A percentile compares a stretch with the other conserved stretches of the same genome.
Conservation (phyloP, 345 rosid species). For the Syzygium oleosum region DNA sequence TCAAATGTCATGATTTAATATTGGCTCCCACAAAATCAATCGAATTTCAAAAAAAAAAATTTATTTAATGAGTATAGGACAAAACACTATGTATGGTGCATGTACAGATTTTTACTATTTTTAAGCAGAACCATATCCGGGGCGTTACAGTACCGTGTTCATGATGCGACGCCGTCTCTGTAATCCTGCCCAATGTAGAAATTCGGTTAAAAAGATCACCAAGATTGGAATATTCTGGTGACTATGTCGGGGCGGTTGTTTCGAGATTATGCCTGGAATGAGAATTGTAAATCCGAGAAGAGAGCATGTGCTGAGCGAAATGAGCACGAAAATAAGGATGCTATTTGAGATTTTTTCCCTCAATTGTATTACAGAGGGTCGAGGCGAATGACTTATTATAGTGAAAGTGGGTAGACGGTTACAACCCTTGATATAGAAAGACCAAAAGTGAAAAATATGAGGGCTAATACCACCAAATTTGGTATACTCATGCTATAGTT, state of each 20-base stretch:
- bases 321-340: not conserved
- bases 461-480: not conserved
- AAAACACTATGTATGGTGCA: not conserved
- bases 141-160: rapidly evolving
- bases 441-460: not conserved
- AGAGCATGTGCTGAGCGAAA: not conserved
- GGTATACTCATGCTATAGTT: rapidly evolving
- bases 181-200: rapidly evolving
- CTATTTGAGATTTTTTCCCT: not conserved
- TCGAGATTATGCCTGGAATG: not conserved
- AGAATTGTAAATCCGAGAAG: not conserved
- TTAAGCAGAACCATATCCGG: not conserved
- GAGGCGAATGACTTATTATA: not conserved
- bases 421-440: not conserved
- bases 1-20: not conserved
- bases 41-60: not conserved
- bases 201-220: not conserved
- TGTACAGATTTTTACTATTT: not conserved
- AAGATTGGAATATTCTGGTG: rapidly evolving
- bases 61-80: not conserved
- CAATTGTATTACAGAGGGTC: not conserved
- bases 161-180: not conserved
- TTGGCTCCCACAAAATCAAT: not conserved
- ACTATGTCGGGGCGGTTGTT: not conserved
- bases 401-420: not conserved